phyloP scores from a whole-genome alignment of 108 stramenopile genomes.

The Skeletonema marinoi region DNA sequence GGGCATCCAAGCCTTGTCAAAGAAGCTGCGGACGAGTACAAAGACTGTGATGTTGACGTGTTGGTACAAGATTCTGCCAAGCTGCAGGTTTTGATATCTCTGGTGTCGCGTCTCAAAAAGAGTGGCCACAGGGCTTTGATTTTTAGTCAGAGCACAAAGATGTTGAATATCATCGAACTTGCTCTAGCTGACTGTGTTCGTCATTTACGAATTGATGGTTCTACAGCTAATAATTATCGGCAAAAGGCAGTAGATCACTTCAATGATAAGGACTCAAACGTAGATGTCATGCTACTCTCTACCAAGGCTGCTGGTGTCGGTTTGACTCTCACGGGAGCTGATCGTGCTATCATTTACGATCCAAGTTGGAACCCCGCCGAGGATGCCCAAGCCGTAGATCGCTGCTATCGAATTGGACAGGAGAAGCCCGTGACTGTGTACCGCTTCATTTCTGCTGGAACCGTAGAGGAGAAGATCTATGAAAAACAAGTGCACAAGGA shows the following conservation, averaged over 20 bases:
- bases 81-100: constrained; percentile 65
- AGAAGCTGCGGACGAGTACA: constrained; percentile 19
- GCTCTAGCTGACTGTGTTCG: constrained; percentile 26
- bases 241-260: constrained; percentile 90
- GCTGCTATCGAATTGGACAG: constrained; percentile 94
- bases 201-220: constrained; percentile 91
- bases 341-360: constrained; percentile 85
- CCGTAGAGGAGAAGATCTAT: constrained; percentile 84
- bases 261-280: constrained; percentile 66
- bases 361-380: constrained; percentile 91
- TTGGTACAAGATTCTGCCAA: constrained; percentile 69
- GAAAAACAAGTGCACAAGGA: constrained; percentile 85
- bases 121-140: constrained; percentile 87
- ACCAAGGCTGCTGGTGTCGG: constrained; percentile 91
- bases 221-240: constrained; percentile 80
- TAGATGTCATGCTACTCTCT: constrained; percentile 79
- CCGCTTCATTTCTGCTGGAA: constrained; percentile 93
- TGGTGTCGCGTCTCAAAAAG: constrained; percentile 60
- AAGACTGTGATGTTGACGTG: constrained; percentile 25
- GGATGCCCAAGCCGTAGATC: constrained; percentile 92
- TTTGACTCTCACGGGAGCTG: constrained; percentile 79
- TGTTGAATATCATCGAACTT: constrained; percentile 86
- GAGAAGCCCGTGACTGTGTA: constrained; percentile 90
- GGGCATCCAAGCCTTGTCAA: constrained; percentile 75
- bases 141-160: constrained; percentile 93